These are phyloP conservation scores for Acrasis kona DNA, from an alignment of 78 protist genomes.

Conservation along the genomic window DNA sequence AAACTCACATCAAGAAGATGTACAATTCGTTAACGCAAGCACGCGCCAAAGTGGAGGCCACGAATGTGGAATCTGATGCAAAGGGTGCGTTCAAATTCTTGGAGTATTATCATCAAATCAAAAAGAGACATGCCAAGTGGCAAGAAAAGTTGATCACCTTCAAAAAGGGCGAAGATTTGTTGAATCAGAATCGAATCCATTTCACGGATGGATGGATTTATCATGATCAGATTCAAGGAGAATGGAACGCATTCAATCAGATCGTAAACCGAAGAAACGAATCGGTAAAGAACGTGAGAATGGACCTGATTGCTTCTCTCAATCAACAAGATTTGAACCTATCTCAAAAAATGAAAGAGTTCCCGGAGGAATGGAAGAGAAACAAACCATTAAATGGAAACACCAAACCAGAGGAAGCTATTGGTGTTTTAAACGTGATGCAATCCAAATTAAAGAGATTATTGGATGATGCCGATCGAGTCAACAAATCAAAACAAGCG, in stretches of 20 bases:
- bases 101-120: slow-evolving; percentile 61
- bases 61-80: slow-evolving; percentile 61
- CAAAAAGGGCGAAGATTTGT: slow-evolving; percentile 47
- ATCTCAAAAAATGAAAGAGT: background rate
- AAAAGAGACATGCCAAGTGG: slow-evolving; percentile 34
- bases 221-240: slow-evolving; percentile 60
- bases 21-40: background rate
- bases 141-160: slow-evolving; percentile 10
- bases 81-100: slow-evolving; percentile 69
- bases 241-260: slow-evolving; percentile 61
- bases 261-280: slow-evolving; percentile 19
- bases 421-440: background rate
- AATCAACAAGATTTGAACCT: background rate
- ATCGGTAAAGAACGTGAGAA: background rate
- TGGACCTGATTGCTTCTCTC: too few species aligned
- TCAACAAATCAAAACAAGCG: slow-evolving; percentile 56
- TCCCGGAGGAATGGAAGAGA: slow-evolving; percentile 13
- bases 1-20: background rate
- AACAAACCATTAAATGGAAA: background rate
- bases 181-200: too few species aligned
- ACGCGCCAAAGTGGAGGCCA: slow-evolving; percentile 55
- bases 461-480: slow-evolving; percentile 31
- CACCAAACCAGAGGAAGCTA: slow-evolving; percentile 7
- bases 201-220: slow-evolving; percentile 80
- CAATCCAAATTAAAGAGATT: background rate